These are phyloP conservation scores for Yamadazyma songkhlaensis DNA, from an alignment of 1,139 yeast species.

Conservation along the genomic window DNA sequence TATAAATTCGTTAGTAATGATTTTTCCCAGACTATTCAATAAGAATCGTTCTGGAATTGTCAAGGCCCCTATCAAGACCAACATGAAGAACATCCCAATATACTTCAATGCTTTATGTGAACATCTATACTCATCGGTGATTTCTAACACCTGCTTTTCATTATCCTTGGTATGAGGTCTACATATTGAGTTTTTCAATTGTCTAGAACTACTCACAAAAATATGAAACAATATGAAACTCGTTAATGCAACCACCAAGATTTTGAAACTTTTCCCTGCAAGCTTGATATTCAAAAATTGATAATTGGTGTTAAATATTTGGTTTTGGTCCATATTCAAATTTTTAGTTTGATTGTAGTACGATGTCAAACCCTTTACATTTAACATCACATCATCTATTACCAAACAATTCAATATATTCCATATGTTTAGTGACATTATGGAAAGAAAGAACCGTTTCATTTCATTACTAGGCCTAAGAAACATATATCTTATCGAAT, in stretches of 20 bases:
- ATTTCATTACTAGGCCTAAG: not conserved
- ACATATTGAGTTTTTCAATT: not conserved
- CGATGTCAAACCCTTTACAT: not conserved
- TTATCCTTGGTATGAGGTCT: not conserved
- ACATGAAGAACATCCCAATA: not conserved
- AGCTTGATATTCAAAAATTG: constrained; percentile 1
- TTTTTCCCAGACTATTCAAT: constrained; percentile 18
- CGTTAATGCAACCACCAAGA: not conserved
- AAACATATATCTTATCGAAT: constrained; percentile 2
- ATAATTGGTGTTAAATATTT: constrained; percentile 1
- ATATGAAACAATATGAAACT: constrained; percentile 3
- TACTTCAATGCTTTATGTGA: not conserved
- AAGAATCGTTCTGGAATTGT: constrained; percentile 17
- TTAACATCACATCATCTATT: not conserved
- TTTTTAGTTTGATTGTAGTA: constrained; percentile 3
- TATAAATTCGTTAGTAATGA: constrained; percentile 11
- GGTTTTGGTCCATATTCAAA: not conserved
- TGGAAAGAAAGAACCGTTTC: not conserved
- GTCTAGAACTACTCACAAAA: not conserved
- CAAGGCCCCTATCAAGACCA: constrained; percentile 2
- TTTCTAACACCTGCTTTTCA: not conserved
- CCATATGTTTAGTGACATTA: constrained; percentile 4
- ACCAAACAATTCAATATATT: constrained; percentile 1
- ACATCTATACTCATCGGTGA: not conserved
- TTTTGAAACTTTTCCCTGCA: constrained; percentile 1